phyloP scores from a whole-genome alignment of 129 eudicot species.

The Artemisia tridentata region DNA sequence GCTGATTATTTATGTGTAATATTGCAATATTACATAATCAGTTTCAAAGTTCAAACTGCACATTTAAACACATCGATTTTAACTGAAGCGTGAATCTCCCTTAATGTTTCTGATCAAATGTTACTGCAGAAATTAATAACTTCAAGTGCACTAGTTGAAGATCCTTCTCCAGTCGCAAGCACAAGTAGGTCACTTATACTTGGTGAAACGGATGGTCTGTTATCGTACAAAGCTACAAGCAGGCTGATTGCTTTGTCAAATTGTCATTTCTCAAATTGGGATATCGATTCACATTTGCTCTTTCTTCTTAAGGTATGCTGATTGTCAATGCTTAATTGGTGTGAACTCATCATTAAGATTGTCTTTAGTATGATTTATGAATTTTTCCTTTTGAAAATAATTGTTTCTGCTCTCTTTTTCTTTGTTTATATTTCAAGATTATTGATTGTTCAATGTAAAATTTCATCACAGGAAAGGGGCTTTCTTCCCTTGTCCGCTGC shows the following conservation, averaged over 20 bases:
- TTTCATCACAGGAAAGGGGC: conserved; percentile 73
- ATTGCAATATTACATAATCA: not conserved
- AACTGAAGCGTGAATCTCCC: conserved; percentile 7
- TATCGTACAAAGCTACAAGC: conserved; percentile 71
- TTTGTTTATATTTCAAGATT: conserved; percentile 13
- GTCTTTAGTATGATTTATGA: not conserved
- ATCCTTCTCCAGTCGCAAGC: conserved; percentile 83
- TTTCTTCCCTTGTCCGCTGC: conserved; percentile 96
- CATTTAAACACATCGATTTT: no score
- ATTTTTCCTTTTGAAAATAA: not conserved
- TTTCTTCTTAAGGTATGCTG: conserved; percentile 76
- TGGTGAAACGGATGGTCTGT: conserved; percentile 55
- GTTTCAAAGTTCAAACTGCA: not conserved
- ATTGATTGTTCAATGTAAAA: conserved; percentile 7
- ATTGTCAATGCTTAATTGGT: not conserved
- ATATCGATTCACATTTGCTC: conserved; percentile 72
- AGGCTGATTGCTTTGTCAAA: conserved; percentile 62
- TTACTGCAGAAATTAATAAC: conserved; percentile 74
- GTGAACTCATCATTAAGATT: not conserved
- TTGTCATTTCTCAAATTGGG: conserved; percentile 61
- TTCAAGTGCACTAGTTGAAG: conserved; percentile 67
- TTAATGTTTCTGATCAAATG: conserved; percentile 33
- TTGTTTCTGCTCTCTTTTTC: conserved; percentile 20
- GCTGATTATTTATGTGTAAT: not conserved
- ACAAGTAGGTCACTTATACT: conserved; percentile 55